phyloP scores from a whole-genome alignment of 2,329 filamentous ascomycete species.

The Clarireedia homoeocarpa region DNA sequence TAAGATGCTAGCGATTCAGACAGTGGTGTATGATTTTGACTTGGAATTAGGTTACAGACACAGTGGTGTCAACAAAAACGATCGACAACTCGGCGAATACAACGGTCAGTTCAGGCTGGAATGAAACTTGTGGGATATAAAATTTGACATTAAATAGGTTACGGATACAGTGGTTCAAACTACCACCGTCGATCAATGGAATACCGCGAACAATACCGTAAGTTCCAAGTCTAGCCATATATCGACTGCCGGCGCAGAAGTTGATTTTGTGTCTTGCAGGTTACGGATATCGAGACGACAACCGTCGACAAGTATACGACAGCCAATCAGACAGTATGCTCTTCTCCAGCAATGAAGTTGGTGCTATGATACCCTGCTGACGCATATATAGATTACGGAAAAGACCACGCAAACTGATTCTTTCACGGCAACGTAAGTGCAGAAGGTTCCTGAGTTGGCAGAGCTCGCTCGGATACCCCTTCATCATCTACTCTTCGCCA shows the following conservation, averaged over 20 bases:
- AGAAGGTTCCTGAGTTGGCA: not conserved
- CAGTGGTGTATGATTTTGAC: not conserved
- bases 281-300: not conserved
- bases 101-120: not conserved
- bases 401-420: constrained; percentile 3
- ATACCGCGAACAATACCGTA: not conserved
- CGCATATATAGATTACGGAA: not conserved
- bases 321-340: constrained; percentile 1
- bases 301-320: not conserved
- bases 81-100: not conserved
- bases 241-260: not conserved
- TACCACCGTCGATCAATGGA: not conserved
- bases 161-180: not conserved
- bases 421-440: constrained; percentile 4
- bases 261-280: too few relatives aligned
- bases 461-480: too few relatives aligned
- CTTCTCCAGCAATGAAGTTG: too few relatives aligned
- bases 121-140: not conserved
- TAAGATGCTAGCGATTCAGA: not conserved
- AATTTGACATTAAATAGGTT: not conserved
- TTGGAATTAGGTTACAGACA: not conserved
- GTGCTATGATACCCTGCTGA: not conserved
- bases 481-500: too few relatives aligned
- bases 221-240: not conserved
- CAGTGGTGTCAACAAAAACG: not conserved